A percentile compares a stretch with the other conserved stretches of the same genome.
These are phyloP conservation scores for Pseudonectria buxi DNA, from an alignment of 2,329 filamentous ascomycete genomes.

Conservation along the genomic window DNA sequence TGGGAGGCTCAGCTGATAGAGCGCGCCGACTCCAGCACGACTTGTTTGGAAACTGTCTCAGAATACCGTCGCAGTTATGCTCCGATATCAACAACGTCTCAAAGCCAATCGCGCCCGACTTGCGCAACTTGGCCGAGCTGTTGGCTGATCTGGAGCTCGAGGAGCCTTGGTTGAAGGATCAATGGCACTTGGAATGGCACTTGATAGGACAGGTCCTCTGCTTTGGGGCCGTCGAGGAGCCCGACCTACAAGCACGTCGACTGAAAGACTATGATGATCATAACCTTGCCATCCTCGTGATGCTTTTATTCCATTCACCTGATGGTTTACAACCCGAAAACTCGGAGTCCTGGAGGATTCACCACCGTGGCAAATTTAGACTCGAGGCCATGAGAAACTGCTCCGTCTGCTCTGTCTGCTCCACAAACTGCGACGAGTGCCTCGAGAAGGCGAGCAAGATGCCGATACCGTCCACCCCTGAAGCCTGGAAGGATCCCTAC, in stretches of 20 bases:
- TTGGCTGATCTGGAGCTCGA: constrained; percentile 2
- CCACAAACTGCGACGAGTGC: constrained; percentile 3
- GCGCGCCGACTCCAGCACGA: constrained; percentile 6
- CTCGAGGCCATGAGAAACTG: constrained; percentile 4
- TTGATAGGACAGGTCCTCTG: constrained; percentile 8
- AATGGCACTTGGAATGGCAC: constrained; percentile 3
- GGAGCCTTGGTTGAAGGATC: too few relatives aligned
- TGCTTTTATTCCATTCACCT: constrained; percentile 1
- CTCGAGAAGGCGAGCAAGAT: background rate
- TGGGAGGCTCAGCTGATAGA: too few relatives aligned
- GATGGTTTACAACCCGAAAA: background rate
- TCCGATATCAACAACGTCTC: constrained; percentile 6
- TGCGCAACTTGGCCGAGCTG: constrained; percentile 9
- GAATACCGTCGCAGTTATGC: constrained; percentile 7
- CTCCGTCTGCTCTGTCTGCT: constrained; percentile 1
- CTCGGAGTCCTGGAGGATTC: background rate
- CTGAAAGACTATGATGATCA: constrained; percentile 5
- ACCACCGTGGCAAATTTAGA: constrained; percentile 3
- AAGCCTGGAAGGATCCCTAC: constrained; percentile 1
- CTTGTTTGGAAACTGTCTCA: constrained; percentile 8
- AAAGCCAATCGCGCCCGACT: constrained; percentile 7
- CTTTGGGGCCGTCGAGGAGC: constrained; percentile 9
- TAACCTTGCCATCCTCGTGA: constrained; percentile 7
- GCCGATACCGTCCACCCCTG: background rate
- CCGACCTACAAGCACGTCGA: background rate